These are phyloP conservation scores for Aspergillus panamensis DNA, from an alignment of 495 filamentous ascomycete genomes.

Conservation along the genomic window DNA sequence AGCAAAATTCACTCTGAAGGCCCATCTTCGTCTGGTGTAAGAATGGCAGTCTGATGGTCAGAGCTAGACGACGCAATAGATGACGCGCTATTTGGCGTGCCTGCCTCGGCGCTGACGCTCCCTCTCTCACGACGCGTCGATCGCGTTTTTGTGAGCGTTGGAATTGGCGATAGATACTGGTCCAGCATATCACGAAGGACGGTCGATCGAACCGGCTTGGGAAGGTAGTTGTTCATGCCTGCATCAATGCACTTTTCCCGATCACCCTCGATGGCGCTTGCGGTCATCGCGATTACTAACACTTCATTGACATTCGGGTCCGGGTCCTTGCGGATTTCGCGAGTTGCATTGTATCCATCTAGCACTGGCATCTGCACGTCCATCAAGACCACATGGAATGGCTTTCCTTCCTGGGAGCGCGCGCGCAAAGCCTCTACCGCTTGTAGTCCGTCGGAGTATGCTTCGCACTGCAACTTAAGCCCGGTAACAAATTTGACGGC, in stretches of 20 bases:
- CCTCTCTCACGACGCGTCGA: conserved; percentile 35
- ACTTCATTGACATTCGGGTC: conserved; percentile 70
- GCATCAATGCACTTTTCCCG: conserved; percentile 87
- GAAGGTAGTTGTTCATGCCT: conserved; percentile 94
- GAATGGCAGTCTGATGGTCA: conserved; percentile 18
- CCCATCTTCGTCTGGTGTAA: conserved; percentile 30
- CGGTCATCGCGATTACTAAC: conserved; percentile 91
- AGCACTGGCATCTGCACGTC: conserved; percentile 94
- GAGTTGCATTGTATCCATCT: conserved; percentile 91
- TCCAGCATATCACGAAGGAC: conserved; percentile 74
- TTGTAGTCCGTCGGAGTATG: conserved; percentile 80
- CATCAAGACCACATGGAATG: conserved; percentile 80
- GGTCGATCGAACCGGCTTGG: conserved; percentile 78
- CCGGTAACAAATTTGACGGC: conserved; percentile 84
- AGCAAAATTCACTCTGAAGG: background rate
- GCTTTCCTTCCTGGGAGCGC: conserved; percentile 63
- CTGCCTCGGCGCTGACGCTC: conserved; percentile 33
- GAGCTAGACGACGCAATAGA: conserved; percentile 30
- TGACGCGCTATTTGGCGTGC: conserved; percentile 36
- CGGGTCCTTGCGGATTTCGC: conserved; percentile 68
- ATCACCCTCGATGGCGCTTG: conserved; percentile 85
- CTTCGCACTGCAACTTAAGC: conserved; percentile 76
- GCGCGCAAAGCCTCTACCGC: conserved; percentile 78
- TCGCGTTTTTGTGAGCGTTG: conserved; percentile 39
- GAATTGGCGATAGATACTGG: conserved; percentile 58